Evolutionary conservation across 176 grass and related monocot genomes (phyloP).

Genomic region (Elaeis guineensis): DNA sequence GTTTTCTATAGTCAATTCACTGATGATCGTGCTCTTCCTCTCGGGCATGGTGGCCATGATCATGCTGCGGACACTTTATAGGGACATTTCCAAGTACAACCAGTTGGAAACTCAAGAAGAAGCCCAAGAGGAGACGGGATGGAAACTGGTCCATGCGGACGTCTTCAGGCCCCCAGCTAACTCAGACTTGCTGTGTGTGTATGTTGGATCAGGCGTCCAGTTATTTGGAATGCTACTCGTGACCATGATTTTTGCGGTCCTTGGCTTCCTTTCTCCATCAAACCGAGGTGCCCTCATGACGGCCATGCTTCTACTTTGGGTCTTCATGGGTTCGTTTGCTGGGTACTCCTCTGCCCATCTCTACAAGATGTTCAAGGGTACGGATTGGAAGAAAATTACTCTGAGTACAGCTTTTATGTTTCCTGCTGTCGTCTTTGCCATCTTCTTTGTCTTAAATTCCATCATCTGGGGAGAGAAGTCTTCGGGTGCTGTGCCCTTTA

Average conservation of each 20-base stretch:
- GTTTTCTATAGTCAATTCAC: conserved; percentile 94
- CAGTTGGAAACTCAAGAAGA: conserved; percentile 88
- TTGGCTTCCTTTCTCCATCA: conserved; percentile 92
- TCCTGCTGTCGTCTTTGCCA: conserved; percentile 49
- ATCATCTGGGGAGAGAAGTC: conserved; percentile 91
- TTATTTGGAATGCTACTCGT: conserved; percentile 89
- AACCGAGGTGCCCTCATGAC: conserved; percentile 87
- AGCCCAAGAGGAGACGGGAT: conserved; percentile 89
- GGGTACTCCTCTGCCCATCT: conserved; percentile 73
- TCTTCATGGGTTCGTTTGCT: conserved; percentile 82
- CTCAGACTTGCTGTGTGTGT: conserved; percentile 75
- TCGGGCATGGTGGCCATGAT: conserved; percentile 98
- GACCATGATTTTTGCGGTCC: conserved; percentile 84
- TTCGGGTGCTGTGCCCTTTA: conserved; percentile 85
- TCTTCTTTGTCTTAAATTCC: conserved; percentile 79
- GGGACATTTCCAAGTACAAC: conserved; percentile 90
- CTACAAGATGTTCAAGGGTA: conserved; percentile 74
- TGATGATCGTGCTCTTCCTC: conserved; percentile 95
- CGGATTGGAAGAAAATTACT: conserved; percentile 76
- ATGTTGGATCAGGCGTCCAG: conserved; percentile 77
- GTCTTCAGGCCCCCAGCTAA: conserved; percentile 63
- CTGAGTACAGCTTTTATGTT: conserved; percentile 79
- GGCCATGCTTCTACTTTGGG: conserved; percentile 89
- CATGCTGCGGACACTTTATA: conserved; percentile 87
- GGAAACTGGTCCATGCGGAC: conserved; percentile 89